A percentile compares a stretch with the other conserved stretches of the same genome.
phyloP scores from a whole-genome alignment of 176 grass and related monocot species.

The Eremochloa ophiuroides region DNA sequence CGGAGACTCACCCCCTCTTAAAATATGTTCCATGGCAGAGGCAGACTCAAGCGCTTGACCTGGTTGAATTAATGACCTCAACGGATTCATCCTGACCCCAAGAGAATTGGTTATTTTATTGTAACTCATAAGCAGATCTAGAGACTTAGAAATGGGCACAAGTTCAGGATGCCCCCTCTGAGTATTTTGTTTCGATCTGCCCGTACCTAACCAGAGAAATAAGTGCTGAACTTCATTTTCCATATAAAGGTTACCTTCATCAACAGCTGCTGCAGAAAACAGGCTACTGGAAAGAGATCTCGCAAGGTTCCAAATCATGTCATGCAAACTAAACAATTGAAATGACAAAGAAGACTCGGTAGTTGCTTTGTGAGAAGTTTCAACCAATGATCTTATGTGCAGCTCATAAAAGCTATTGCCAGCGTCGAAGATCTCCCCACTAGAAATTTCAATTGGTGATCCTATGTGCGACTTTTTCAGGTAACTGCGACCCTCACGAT shows the following conservation, averaged over 20 bases:
- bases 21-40: no score
- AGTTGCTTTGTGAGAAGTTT: neutral
- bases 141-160: neutral
- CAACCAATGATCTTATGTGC: neutral
- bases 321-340: conserved; percentile 34
- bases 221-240: neutral
- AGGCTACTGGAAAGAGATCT: neutral
- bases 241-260: neutral
- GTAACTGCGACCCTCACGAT: neutral
- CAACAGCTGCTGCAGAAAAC: neutral
- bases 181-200: neutral
- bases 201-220: neutral
- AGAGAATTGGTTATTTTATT: neutral
- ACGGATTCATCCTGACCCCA: neutral
- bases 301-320: conserved; percentile 44
- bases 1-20: no score
- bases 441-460: neutral
- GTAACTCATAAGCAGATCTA: neutral
- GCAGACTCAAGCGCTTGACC: neutral
- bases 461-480: neutral
- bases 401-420: neutral
- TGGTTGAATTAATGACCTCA: neutral
- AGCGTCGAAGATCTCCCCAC: neutral
- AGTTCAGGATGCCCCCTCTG: neutral
- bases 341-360: neutral